phyloP scores from a whole-genome alignment of 2,329 filamentous ascomycete species.

The Diaporthe helianthi region DNA sequence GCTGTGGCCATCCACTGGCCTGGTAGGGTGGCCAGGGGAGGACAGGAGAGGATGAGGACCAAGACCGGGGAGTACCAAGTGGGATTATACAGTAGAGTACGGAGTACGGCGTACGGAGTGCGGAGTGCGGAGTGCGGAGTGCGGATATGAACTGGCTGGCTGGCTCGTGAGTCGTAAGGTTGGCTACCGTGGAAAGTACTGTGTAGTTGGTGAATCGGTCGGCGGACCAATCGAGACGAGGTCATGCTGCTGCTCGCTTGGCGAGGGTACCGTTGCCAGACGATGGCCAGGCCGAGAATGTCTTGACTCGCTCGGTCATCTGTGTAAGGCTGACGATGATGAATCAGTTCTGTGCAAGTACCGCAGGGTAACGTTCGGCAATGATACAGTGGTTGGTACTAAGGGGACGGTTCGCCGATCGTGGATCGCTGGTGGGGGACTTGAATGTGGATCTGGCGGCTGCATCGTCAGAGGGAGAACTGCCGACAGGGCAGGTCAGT shows the following conservation, averaged over 20 bases:
- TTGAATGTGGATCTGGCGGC: slow-evolving; percentile 29
- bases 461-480: slow-evolving; percentile 28
- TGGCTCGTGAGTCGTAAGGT: background rate
- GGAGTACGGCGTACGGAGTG: too few relatives aligned
- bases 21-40: background rate
- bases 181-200: too few relatives aligned
- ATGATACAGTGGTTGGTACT: slow-evolving; percentile 26
- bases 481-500: slow-evolving; percentile 27
- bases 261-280: slow-evolving; percentile 16
- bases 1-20: slow-evolving; percentile 14
- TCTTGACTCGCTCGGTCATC: slow-evolving; percentile 25
- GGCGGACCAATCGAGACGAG: slow-evolving; percentile 15
- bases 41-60: background rate
- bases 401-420: slow-evolving; percentile 27
- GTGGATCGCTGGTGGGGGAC: slow-evolving; percentile 10
- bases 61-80: background rate
- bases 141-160: background rate
- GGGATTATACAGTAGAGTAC: slow-evolving; percentile 3
- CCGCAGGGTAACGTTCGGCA: slow-evolving; percentile 31
- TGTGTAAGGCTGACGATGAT: slow-evolving; percentile 33
- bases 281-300: slow-evolving; percentile 20
- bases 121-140: too few relatives aligned
- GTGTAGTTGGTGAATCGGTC: background rate
- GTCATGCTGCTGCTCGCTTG: background rate
- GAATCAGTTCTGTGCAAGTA: slow-evolving; percentile 26